phyloP scores from a whole-genome alignment of 2,329 filamentous ascomycete genomes.

The Metarhizium rileyi region DNA sequence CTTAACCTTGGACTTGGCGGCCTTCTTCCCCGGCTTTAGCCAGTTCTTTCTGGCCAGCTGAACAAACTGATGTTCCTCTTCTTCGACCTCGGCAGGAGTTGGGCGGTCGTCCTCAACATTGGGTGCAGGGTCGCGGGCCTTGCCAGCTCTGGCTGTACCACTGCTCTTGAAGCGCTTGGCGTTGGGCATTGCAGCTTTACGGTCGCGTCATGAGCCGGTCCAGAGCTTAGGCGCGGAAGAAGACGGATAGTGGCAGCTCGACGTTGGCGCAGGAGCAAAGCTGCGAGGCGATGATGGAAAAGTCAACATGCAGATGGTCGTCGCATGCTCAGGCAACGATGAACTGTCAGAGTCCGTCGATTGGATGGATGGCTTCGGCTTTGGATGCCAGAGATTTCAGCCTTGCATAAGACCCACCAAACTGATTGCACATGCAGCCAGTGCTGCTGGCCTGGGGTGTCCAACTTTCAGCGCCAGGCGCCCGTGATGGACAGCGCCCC shows the following conservation, averaged over 20 bases:
- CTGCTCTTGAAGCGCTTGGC: constrained; percentile 50
- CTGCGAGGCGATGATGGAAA: not conserved
- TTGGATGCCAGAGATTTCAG: constrained; percentile 13
- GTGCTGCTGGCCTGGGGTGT: too few species aligned
- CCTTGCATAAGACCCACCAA: constrained; percentile 12
- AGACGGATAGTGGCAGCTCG: not conserved
- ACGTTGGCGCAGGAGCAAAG: constrained; percentile 1
- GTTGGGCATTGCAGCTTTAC: constrained; percentile 37
- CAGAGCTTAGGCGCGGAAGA: not conserved
- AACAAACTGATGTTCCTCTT: constrained; percentile 62
- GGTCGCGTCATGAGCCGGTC: constrained; percentile 3
- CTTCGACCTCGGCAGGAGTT: constrained; percentile 58
- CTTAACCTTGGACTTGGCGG: constrained; percentile 61
- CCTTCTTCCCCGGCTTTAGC: constrained; percentile 56
- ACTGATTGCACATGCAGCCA: too few species aligned
- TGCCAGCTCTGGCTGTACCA: constrained; percentile 29
- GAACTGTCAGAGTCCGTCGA: not conserved
- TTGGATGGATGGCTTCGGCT: not conserved
- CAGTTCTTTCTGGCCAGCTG: constrained; percentile 77
- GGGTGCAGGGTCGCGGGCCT: constrained; percentile 26
- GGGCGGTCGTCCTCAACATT: constrained; percentile 30
- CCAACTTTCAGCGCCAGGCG: not conserved
- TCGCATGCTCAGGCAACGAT: not conserved
- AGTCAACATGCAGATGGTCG: not conserved
- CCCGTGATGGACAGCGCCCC: not conserved